These are phyloP conservation scores for Hypericum perforatum DNA, from an alignment of 345 rosid genomes.

Conservation along the genomic window DNA sequence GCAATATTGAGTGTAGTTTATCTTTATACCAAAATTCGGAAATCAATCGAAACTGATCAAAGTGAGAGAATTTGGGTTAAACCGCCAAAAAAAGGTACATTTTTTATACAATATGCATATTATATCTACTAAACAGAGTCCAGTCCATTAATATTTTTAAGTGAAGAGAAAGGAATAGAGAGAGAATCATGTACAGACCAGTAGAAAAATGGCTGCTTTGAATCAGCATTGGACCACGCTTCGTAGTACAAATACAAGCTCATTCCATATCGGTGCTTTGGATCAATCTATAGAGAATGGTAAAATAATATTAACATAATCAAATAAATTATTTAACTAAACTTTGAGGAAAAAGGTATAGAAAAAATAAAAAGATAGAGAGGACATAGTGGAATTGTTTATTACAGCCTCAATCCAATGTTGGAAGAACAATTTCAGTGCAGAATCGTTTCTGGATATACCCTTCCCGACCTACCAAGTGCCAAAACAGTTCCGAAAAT, in stretches of 20 bases:
- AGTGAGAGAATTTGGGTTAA: too few relatives aligned
- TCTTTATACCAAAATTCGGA: not conserved
- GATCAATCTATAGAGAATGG: conserved; percentile 9
- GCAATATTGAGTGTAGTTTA: too few relatives aligned
- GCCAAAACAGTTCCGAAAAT: too few relatives aligned
- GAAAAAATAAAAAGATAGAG: not conserved
- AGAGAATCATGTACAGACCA: conserved; percentile 32
- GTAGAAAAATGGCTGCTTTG: conserved; percentile 86
- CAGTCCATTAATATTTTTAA: not conserved
- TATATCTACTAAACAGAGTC: not conserved
- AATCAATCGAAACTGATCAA: too few relatives aligned
- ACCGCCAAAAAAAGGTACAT: too few relatives aligned
- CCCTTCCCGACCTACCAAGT: conserved; percentile 57
- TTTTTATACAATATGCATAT: too few relatives aligned
- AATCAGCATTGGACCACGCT: conserved; percentile 61
- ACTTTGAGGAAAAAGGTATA: too few relatives aligned
- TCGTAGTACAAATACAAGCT: conserved; percentile 61
- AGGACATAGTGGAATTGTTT: not conserved
- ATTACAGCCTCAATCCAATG: conserved; percentile 74
- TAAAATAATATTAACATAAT: too few relatives aligned
- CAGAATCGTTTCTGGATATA: conserved; percentile 1
- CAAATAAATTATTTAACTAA: too few relatives aligned
- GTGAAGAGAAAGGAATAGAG: not conserved
- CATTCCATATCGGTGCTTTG: conserved; percentile 89
- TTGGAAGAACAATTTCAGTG: conserved; percentile 71